A percentile compares a stretch with the other conserved stretches of the same genome.
phyloP scores from a whole-genome alignment of 495 filamentous ascomycete genomes.

The Poronia punctata region DNA sequence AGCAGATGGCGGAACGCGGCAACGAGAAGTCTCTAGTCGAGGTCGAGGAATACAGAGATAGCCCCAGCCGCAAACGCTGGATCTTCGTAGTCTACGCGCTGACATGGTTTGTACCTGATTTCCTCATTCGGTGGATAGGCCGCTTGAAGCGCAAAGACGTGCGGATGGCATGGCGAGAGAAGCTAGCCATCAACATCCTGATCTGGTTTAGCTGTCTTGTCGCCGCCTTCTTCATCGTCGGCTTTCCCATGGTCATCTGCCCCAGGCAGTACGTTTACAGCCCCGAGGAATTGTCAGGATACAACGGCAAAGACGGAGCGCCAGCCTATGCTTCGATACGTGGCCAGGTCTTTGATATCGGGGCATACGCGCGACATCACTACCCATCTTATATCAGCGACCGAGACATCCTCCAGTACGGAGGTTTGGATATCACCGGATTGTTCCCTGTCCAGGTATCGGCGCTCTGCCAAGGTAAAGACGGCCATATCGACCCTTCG shows the following conservation, averaged over 20 bases:
- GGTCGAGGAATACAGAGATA: constrained; percentile 74
- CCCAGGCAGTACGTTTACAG: constrained; percentile 86
- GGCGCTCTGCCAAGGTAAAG: constrained; percentile 73
- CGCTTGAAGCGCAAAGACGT: constrained; percentile 90
- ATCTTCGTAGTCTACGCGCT: constrained; percentile 77
- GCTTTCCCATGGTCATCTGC: constrained; percentile 83
- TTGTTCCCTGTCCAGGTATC: constrained; percentile 95
- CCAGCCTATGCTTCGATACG: constrained; percentile 71
- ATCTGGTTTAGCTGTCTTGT: constrained; percentile 85
- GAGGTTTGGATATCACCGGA: constrained; percentile 73
- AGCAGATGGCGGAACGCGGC: constrained; percentile 92
- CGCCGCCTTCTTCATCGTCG: constrained; percentile 80
- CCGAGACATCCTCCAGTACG: constrained; percentile 66
- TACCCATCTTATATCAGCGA: constrained; percentile 65
- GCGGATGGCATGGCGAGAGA: constrained; percentile 92
- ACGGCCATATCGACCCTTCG: constrained; percentile 52
- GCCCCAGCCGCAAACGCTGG: constrained; percentile 85
- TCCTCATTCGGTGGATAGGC: constrained; percentile 68
- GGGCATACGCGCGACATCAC: constrained; percentile 64
- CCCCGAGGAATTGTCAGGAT: constrained; percentile 61
- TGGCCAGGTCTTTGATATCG: constrained; percentile 82
- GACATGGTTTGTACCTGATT: constrained; percentile 83
- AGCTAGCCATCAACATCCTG: constrained; percentile 94
- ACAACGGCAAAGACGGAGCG: constrained; percentile 63
- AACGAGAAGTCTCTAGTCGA: constrained; percentile 86